Evolutionary conservation across 345 rosid species (phyloP).

Genomic region (Pistacia atlantica): DNA sequence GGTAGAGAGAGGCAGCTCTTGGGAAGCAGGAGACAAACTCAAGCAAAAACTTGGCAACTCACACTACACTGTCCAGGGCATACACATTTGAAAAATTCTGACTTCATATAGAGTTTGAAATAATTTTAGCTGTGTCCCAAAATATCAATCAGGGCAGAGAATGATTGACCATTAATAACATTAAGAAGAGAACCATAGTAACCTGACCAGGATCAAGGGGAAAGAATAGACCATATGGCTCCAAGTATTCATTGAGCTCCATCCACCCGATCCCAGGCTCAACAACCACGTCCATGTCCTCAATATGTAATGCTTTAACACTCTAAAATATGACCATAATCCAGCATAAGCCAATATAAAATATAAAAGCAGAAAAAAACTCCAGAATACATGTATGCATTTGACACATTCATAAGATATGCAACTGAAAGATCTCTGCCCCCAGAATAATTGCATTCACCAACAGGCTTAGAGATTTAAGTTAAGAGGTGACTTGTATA

Average conservation of each 20-base stretch:
- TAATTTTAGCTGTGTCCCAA: conserved; percentile 5
- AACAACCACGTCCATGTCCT: conserved; percentile 94
- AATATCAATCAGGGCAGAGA: no score
- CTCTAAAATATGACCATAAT: conserved; percentile 39
- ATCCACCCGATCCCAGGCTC: conserved; percentile 99
- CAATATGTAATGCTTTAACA: conserved; percentile 83
- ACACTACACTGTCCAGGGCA: not conserved
- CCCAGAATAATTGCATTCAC: not conserved
- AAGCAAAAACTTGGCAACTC: conserved; percentile 7
- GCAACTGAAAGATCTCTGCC: not conserved
- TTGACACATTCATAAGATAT: conserved; percentile 8
- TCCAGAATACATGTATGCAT: not conserved
- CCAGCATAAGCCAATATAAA: not conserved
- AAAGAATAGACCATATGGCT: conserved; percentile 82
- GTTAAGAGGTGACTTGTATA: not conserved
- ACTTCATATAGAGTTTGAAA: not conserved
- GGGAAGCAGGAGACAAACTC: not conserved
- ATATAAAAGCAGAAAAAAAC: not conserved
- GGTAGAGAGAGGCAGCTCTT: not conserved
- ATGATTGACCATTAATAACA: not conserved
- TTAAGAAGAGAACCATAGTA: not conserved
- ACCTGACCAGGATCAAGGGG: conserved; percentile 93
- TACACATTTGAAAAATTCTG: not conserved
- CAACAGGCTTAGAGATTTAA: not conserved
- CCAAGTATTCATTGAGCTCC: conserved; percentile 89